A percentile compares a stretch with the other conserved stretches of the same genome.
phyloP scores from a whole-genome alignment of 805 yeast genomes.

The Yamadazyma nakazawae region DNA sequence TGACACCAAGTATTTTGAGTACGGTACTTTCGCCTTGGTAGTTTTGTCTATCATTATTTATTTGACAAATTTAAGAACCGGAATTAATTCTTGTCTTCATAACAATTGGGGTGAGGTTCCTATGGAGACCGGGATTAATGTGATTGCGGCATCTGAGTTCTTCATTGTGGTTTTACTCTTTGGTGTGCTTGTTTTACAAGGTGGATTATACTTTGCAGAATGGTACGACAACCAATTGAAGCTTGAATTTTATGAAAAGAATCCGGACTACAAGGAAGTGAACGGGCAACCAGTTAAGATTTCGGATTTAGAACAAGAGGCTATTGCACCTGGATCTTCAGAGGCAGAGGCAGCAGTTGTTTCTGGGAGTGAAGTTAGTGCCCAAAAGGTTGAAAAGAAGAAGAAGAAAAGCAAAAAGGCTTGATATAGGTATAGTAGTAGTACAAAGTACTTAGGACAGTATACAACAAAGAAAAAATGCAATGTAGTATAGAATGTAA shows the following conservation, averaged over 20 bases:
- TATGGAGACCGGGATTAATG: slow-evolving; percentile 79
- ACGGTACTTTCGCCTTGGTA: slow-evolving; percentile 73
- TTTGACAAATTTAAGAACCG: slow-evolving; percentile 81
- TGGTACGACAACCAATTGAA: slow-evolving; percentile 47
- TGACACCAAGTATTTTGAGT: slow-evolving; percentile 84
- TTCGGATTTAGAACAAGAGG: slow-evolving; percentile 15
- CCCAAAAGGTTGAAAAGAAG: slow-evolving; percentile 16
- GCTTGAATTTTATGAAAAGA: slow-evolving; percentile 28
- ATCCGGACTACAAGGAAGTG: slow-evolving; percentile 19
- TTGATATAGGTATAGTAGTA: too few species aligned
- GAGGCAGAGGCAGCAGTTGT: not conserved
- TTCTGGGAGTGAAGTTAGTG: slow-evolving; percentile 10
- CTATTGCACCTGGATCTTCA: not conserved
- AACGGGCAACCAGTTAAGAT: slow-evolving; percentile 13
- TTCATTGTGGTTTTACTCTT: slow-evolving; percentile 66
- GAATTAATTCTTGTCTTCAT: slow-evolving; percentile 61
- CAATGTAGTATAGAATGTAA: too few species aligned
- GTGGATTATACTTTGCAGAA: slow-evolving; percentile 84
- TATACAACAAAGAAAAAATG: too few species aligned
- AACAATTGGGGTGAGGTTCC: slow-evolving; percentile 96
- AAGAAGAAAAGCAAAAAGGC: slow-evolving; percentile 13
- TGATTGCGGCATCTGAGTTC: slow-evolving; percentile 84
- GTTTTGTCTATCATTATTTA: slow-evolving; percentile 75
- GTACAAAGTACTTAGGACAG: too few species aligned
- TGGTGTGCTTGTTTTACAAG: slow-evolving; percentile 83